Evolutionary conservation across 805 yeast species (phyloP).

Genomic region (Candida easanensis): DNA sequence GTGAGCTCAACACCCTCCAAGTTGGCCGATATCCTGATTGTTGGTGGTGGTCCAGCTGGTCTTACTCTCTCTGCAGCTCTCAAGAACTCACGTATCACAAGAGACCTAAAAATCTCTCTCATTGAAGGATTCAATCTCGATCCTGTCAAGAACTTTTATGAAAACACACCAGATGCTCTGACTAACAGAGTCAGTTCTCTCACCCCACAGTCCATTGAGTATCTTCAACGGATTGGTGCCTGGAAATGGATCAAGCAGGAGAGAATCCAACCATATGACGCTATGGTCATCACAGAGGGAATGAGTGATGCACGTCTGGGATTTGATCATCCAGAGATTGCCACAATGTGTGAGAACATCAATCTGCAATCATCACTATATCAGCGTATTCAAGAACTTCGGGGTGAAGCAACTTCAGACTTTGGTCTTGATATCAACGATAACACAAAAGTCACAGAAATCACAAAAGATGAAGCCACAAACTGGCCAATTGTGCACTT

Average conservation of each 20-base stretch:
- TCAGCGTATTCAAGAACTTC: conserved; percentile 45
- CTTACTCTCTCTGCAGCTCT: conserved; percentile 80
- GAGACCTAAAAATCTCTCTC: conserved; percentile 57
- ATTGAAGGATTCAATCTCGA: conserved; percentile 70
- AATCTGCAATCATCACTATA: conserved; percentile 78
- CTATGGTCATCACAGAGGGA: conserved; percentile 85
- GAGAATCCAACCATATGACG: conserved; percentile 77
- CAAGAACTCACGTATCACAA: conserved; percentile 62
- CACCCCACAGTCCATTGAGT: conserved; percentile 76
- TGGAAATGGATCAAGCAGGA: conserved; percentile 69
- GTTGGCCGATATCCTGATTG: conserved; percentile 69
- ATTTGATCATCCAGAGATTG: conserved; percentile 65
- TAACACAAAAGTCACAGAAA: conserved; percentile 62
- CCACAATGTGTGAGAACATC: conserved; percentile 84
- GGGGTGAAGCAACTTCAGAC: conserved; percentile 24
- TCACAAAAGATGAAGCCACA: conserved; percentile 36
- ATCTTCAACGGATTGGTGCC: conserved; percentile 66
- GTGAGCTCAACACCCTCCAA: conserved; percentile 15
- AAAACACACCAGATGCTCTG: conserved; percentile 41
- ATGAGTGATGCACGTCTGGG: conserved; percentile 64
- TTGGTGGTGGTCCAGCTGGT: conserved; percentile 99
- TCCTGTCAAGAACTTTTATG: conserved; percentile 42
- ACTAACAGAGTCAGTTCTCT: conserved; percentile 83
- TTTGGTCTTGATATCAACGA: conserved; percentile 49
- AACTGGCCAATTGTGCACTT: conserved; percentile 80